Percentiles rank a stretch among this genome's conserved stretches.
Evolutionary conservation across 306 rosid genomes (phyloP).

Genomic region (Rosa multiflora): DNA sequence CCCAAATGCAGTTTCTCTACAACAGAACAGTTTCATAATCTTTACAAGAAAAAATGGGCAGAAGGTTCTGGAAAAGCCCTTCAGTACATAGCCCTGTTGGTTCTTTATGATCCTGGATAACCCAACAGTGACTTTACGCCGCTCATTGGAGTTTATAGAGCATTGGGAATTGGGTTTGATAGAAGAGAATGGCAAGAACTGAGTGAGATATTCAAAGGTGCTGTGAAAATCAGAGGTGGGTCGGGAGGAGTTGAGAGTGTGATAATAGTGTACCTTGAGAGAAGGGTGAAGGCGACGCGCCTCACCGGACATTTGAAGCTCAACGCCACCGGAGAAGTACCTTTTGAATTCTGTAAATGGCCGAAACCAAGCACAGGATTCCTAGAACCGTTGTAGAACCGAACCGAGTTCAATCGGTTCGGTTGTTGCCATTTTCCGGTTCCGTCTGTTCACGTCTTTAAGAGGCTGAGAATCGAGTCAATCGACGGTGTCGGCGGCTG

Average conservation of each 20-base stretch:
- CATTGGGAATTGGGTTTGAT: slow-evolving; percentile 23
- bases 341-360: not conserved
- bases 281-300: slow-evolving; percentile 27
- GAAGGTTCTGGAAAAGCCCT: slow-evolving; percentile 44
- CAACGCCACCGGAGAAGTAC: slow-evolving; percentile 13
- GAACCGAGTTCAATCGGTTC: too few relatives aligned
- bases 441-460: too few relatives aligned
- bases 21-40: slow-evolving; percentile 39
- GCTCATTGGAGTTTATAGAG: slow-evolving; percentile 49
- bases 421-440: too few relatives aligned
- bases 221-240: slow-evolving; percentile 6
- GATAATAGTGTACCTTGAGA: slow-evolving; percentile 32
- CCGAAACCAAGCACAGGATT: not conserved
- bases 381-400: too few relatives aligned
- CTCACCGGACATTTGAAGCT: slow-evolving; percentile 50
- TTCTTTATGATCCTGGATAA: slow-evolving; percentile 56
- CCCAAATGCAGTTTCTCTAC: slow-evolving; percentile 50
- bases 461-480: too few relatives aligned
- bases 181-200: slow-evolving; percentile 50
- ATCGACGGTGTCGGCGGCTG: too few relatives aligned
- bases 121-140: slow-evolving; percentile 49
- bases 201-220: slow-evolving; percentile 41
- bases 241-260: slow-evolving; percentile 17
- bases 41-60: slow-evolving; percentile 54
- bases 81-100: slow-evolving; percentile 37